These are phyloP conservation scores for Vigna trinervia DNA, from an alignment of 306 rosid genomes.

Conservation along the genomic window DNA sequence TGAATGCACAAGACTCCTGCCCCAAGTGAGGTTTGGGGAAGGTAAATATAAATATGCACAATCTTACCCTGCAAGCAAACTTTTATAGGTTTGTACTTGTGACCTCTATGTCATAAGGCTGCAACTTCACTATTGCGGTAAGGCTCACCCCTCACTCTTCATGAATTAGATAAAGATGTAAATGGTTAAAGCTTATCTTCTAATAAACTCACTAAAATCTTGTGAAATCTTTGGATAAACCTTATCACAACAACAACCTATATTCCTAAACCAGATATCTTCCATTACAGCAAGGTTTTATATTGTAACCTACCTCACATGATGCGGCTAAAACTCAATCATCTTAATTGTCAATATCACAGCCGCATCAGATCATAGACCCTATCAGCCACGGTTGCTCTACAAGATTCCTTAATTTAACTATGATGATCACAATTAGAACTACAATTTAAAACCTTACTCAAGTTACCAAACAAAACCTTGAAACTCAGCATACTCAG, in stretches of 20 bases:
- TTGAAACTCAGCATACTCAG: constrained; percentile 4
- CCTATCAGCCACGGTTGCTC: not conserved
- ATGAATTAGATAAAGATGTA: not conserved
- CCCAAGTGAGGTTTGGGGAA: not conserved
- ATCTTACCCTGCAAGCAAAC: not conserved
- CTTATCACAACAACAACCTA: not conserved
- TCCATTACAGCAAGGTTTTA: not conserved
- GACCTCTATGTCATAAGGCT: not conserved
- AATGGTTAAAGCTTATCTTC: not conserved
- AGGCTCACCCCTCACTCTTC: not conserved
- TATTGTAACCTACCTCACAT: not conserved
- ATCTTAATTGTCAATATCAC: not conserved
- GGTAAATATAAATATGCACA: not conserved
- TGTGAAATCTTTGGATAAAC: not conserved
- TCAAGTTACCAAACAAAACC: not conserved
- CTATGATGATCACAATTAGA: not conserved
- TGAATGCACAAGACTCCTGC: not conserved
- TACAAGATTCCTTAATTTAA: not conserved
- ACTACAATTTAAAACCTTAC: not conserved
- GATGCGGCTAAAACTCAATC: not conserved
- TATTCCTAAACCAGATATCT: not conserved
- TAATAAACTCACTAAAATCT: not conserved
- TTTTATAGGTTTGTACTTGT: not conserved
- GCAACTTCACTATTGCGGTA: not conserved
- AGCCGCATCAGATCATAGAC: not conserved